These are phyloP conservation scores for Cocos nucifera DNA, from an alignment of 176 grass and related monocot genomes.

Conservation along the genomic window DNA sequence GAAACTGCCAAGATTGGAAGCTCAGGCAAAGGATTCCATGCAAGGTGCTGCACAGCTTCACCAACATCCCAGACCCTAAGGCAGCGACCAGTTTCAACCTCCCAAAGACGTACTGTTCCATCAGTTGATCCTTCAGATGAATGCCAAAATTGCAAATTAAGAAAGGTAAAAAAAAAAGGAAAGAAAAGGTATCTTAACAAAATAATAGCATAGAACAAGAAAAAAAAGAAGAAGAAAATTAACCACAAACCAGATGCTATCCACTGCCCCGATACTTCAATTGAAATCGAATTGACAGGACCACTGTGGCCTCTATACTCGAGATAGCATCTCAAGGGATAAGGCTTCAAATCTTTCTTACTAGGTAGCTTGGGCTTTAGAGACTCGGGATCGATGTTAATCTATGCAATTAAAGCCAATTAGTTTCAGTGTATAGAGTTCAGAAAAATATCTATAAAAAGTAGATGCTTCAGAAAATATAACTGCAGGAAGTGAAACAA, in stretches of 20 bases:
- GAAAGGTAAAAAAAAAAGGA: neutral
- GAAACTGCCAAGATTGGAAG: conserved; percentile 70
- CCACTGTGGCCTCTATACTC: conserved; percentile 78
- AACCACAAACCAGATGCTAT: conserved; percentile 71
- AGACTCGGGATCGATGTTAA: conserved; percentile 94
- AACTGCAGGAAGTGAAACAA: neutral
- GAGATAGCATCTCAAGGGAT: conserved; percentile 86
- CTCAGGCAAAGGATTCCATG: conserved; percentile 87
- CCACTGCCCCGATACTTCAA: conserved; percentile 78
- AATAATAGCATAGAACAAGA: neutral
- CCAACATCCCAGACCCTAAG: conserved; percentile 68
- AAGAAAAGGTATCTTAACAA: neutral
- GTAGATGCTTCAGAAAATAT: no score
- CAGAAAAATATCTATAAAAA: neutral
- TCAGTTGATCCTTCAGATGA: conserved; percentile 64
- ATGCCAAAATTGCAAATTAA: neutral
- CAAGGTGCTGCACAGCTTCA: conserved; percentile 48
- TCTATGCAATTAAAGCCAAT: conserved; percentile 29
- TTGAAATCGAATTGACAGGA: conserved; percentile 70
- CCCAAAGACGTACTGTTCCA: conserved; percentile 80
- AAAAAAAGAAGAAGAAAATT: neutral
- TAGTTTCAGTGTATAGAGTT: neutral
- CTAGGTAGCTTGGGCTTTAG: conserved; percentile 89
- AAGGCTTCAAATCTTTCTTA: conserved; percentile 93
- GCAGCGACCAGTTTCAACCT: conserved; percentile 89